Percentiles rank a stretch among this genome's conserved stretches.
Evolutionary conservation across 176 grass and related monocot species (phyloP).

Genomic region (Aegilops speltoides): DNA sequence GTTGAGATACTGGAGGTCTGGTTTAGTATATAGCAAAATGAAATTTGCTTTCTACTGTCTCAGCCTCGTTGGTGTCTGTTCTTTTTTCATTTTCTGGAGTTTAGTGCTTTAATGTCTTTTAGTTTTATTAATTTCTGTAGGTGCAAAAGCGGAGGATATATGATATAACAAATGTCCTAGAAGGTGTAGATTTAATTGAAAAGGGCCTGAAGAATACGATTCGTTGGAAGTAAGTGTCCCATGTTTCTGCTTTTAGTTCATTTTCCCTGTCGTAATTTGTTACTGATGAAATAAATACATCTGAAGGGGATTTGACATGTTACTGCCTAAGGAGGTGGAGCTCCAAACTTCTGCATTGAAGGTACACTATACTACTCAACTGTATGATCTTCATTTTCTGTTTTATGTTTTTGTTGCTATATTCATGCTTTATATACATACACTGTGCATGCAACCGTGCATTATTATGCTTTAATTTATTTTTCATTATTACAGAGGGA

Average conservation of each 20-base stretch:
- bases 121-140: conserved; percentile 50
- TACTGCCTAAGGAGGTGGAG: conserved; percentile 73
- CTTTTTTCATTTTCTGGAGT: not conserved
- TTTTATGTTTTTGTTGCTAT: conserved; percentile 15
- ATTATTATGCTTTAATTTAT: not conserved
- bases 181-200: conserved; percentile 95
- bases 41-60: conserved; percentile 13
- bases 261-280: conserved; percentile 6
- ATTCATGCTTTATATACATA: not conserved
- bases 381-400: not conserved
- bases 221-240: conserved; percentile 77
- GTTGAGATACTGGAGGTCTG: conserved; percentile 71
- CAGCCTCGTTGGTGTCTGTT: not conserved
- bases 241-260: conserved; percentile 19
- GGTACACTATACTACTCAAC: conserved; percentile 38
- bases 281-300: conserved; percentile 40
- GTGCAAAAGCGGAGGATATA: conserved; percentile 98
- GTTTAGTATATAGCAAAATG: conserved; percentile 12
- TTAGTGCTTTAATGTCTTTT: conserved; percentile 9
- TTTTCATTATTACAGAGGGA: not conserved
- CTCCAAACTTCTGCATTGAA: conserved; percentile 62
- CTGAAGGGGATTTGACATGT: conserved; percentile 79
- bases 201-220: conserved; percentile 86
- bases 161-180: conserved; percentile 99
- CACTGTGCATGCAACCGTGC: not conserved